Percentiles rank a stretch among this genome's conserved stretches.
These are phyloP conservation scores for Phaeosphaeriaceae sp. DNA, from an alignment of 2,329 filamentous ascomycete species.

Conservation along the genomic window DNA sequence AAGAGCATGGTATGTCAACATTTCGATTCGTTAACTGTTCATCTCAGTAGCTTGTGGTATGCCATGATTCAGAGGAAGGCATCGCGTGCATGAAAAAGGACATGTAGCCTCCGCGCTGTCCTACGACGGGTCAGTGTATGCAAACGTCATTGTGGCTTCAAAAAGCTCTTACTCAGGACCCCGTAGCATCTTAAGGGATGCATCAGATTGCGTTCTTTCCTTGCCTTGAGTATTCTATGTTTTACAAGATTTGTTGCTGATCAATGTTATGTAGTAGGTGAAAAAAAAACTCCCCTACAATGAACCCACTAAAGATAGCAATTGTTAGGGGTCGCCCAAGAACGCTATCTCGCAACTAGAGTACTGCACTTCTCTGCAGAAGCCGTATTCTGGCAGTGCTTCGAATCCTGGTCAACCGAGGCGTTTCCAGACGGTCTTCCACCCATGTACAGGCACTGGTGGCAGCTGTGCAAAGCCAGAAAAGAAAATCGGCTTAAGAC, in stretches of 20 bases:
- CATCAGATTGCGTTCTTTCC: too few species aligned
- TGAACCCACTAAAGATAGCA: too few species aligned
- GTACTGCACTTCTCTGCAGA: conserved; percentile 8
- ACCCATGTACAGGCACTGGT: not conserved
- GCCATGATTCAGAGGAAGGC: too few species aligned
- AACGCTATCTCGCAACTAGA: conserved; percentile 10
- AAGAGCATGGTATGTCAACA: conserved; percentile 10
- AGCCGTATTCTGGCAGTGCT: conserved; percentile 12
- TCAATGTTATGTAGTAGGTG: not conserved
- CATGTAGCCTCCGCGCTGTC: too few species aligned
- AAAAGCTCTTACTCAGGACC: too few species aligned
- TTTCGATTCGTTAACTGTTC: too few species aligned
- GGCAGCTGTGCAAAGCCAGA: not conserved
- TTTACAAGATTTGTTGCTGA: not conserved
- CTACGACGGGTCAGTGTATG: too few species aligned
- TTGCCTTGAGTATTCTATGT: not conserved
- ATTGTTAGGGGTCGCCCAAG: conserved; percentile 7
- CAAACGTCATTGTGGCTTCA: too few species aligned
- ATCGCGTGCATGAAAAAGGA: too few species aligned
- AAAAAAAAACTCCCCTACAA: not conserved
- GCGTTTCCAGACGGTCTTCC: conserved; percentile 1
- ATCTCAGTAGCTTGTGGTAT: too few species aligned
- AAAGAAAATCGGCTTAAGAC: not conserved
- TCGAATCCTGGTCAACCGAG: not conserved
- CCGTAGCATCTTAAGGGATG: too few species aligned